Base-by-base conservation (phyloP, 2,329 filamentous ascomycete species). In the Fusarium sulawesiense region DNA sequence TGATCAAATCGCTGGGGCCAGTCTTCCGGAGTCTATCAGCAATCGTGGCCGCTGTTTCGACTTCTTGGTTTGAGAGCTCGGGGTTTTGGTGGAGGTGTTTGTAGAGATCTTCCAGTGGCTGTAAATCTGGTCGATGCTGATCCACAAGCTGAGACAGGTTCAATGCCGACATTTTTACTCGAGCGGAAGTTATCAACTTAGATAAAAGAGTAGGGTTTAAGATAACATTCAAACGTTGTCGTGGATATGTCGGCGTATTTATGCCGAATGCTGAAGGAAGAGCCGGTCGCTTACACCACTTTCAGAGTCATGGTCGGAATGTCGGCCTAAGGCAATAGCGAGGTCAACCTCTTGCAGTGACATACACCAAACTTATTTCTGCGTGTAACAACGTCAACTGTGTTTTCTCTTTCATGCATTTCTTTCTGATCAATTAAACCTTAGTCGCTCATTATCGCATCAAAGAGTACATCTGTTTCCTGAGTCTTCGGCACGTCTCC, bases 1-100 rank as follows among this genome's bases (percentile, higher is more conserved):
- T 84, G 84, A 51, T 3, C 0, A 66, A 25, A 30, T 66, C 63
- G 1, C 50, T 6, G 0, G 63, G 62, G 0, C 63, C 56, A 11
- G n/a, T 56, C 0, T 11, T 4, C 1, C 20, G 13, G 0, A 89
- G 80, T 46, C 83, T 76, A 4, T 76, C 68, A 3, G 82, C 80
- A 44, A 87, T 80, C 0, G 76, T 83, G 20, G 81, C 74, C 0
- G 88, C 85, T 0, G 88, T 89, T 42, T 82, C 76, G 20, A 80
- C 74, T 73, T 90, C 88, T 74, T 86, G 86, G 4, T 82, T 81
- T 0, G 88, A 89, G 29, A 91, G 83, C 55, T 89, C 88, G 0
- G 89, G 88, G 68, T 89, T 78, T 14, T 81, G 76, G 73, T 91
- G 88, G 56, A 90, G 83, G 72, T 88, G 76, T 68, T 85, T 88